These are phyloP conservation scores for Paragyromitra xinjiangensis DNA, from an alignment of 495 filamentous ascomycete genomes.

Conservation along the genomic window DNA sequence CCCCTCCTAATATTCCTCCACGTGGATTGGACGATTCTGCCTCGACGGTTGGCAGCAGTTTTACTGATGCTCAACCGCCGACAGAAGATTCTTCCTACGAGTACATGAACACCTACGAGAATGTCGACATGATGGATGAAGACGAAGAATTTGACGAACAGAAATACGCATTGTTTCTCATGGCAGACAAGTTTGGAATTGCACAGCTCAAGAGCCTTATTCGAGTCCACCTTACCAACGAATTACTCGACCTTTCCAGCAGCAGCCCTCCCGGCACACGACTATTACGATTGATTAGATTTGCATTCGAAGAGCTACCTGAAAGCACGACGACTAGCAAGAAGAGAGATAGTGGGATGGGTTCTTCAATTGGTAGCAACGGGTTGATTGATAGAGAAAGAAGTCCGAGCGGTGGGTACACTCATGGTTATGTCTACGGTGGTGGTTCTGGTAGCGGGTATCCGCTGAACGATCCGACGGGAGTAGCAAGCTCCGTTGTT, in stretches of 20 bases:
- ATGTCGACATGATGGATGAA: conserved; percentile 56
- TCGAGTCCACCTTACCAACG: conserved; percentile 56
- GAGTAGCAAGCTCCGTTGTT: conserved; percentile 52
- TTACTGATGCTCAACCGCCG: conserved; percentile 48
- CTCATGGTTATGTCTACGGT: conserved; percentile 54
- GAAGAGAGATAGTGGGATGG: conserved; percentile 55
- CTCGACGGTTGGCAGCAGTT: conserved; percentile 48
- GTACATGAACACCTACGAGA: conserved; percentile 54
- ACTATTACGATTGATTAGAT: conserved; percentile 55
- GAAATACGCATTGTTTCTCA: conserved; percentile 57
- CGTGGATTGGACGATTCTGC: conserved; percentile 55
- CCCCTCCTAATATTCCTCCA: conserved; percentile 56
- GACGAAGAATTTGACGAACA: conserved; percentile 58
- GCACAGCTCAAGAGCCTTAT: conserved; percentile 58
- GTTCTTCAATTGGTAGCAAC: conserved; percentile 49
- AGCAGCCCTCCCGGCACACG: conserved; percentile 50
- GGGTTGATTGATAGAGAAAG: conserved; percentile 53
- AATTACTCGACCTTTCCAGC: conserved; percentile 55
- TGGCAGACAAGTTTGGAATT: conserved; percentile 58
- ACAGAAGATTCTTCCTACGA: conserved; percentile 53
- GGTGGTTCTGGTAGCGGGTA: conserved; percentile 54
- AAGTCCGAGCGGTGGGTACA: conserved; percentile 54
- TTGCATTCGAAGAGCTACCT: conserved; percentile 57
- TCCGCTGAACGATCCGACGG: conserved; percentile 50
- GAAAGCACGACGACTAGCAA: conserved; percentile 54